Percentiles rank a stretch among this genome's conserved stretches.
Conservation (phyloP, 1,139 yeast species). For the Yamadazyma trypodendri region DNA sequence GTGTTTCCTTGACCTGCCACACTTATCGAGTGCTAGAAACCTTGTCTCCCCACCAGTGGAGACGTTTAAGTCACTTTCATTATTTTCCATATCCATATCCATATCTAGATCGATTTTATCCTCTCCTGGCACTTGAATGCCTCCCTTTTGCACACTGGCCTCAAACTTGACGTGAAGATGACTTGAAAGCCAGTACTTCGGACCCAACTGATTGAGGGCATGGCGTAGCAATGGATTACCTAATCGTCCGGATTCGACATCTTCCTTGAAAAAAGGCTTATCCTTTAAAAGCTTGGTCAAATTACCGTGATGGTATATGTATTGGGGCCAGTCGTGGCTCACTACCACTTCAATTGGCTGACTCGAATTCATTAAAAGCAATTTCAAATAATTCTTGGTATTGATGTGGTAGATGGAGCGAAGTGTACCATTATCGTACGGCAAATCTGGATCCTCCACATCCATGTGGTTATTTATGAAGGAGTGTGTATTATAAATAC, state of each 20-base stretch:
- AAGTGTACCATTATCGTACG: constrained; percentile 45
- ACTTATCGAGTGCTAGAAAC: constrained; percentile 85
- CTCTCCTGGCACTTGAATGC: constrained; percentile 12
- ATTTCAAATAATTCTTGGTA: constrained; percentile 58
- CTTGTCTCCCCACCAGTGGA: constrained; percentile 46
- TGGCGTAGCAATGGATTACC: constrained; percentile 77
- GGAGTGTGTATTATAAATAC: constrained; percentile 61
- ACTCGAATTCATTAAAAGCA: constrained; percentile 27
- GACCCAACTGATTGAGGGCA: constrained; percentile 54
- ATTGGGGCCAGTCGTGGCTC: constrained; percentile 95
- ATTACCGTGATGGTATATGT: constrained; percentile 69
- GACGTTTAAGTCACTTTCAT: constrained; percentile 17
- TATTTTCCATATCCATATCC: constrained; percentile 21
- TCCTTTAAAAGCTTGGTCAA: constrained; percentile 39
- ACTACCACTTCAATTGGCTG: constrained; percentile 49
- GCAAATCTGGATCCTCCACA: constrained; percentile 40
- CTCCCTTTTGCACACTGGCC: constrained; percentile 41
- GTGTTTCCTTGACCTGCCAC: constrained; percentile 26
- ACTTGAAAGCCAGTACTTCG: constrained; percentile 81
- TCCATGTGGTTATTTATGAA: constrained; percentile 19
- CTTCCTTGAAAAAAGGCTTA: constrained; percentile 70
- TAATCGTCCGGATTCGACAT: constrained; percentile 55
- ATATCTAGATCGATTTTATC: constrained; percentile 23
- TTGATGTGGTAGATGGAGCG: constrained; percentile 76
- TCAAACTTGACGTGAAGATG: constrained; percentile 79